Base-by-base conservation (phyloP, 345 rosid species). In the Boechera stricta region DNA sequence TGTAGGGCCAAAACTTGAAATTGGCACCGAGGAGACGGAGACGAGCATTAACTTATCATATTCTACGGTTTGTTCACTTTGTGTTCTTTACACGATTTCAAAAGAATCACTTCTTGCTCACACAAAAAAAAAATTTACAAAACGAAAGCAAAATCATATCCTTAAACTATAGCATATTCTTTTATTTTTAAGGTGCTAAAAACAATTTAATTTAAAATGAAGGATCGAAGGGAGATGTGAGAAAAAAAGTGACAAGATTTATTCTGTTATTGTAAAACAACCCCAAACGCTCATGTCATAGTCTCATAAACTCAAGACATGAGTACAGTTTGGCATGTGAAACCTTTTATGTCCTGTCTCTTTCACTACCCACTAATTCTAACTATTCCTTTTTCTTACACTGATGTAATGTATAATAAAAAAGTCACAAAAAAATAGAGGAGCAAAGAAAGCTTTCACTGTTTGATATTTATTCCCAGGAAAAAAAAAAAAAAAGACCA, bases 1-100 rank as follows among this genome's bases (percentile, higher is more conserved):
- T 31, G 54, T 68, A 52, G 45, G 74, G 69, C 54, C 69, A 42
- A 60, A 51, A 41, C 51, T 52, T 24, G 67, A 67, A 59, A 38
- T 28, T 38, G 57, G 42, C 69, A 13, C 67, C 21, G 32, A 52
- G 41, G 26, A 54, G 75, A 77, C 35, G 49, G 67, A 77, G 80
- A 64, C 67, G 76, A 77, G 80, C 76, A 77, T 56, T 64, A 71
- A 64, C 80, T 71, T 77, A 77, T 77, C 80, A 77, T 47, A 54
- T 70, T 63, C 69, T 7, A 11, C 15, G 7, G n/a, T 26, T 32
- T 68, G 29, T 59, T 60, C 45, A 36, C 54, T 52, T 62, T 76
- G 44, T 62, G 26, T 7, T 76, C 75, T 53, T 54, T 41, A 45
- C 33, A 62, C 47, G 12, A 77, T 49, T 49, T 41, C 10, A 52